Percentiles rank a stretch among this genome's conserved stretches.
These are phyloP conservation scores for Pseudocercospora eumusae DNA, from an alignment of 2,329 filamentous ascomycete genomes.

Conservation along the genomic window DNA sequence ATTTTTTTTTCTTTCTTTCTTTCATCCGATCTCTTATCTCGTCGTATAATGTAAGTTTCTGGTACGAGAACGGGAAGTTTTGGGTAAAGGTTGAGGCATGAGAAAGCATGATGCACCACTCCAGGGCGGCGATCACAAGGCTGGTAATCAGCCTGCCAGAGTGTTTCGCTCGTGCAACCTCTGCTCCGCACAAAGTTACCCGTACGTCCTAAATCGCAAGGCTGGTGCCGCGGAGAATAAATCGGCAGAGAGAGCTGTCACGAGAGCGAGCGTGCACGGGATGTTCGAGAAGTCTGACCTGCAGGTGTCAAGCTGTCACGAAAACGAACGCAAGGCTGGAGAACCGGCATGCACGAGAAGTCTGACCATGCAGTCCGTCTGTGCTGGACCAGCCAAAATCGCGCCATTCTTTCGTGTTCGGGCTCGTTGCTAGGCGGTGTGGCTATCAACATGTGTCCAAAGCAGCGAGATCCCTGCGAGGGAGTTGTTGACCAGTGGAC, in stretches of 20 bases:
- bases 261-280: background rate
- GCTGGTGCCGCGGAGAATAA: background rate
- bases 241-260: too few species aligned
- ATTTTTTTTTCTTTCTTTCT: too few species aligned
- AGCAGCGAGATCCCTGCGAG: slow-evolving; percentile 9
- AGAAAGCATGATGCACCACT: too few species aligned
- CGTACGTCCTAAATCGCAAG: too few species aligned
- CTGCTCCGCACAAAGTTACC: too few species aligned
- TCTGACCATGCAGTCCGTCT: background rate
- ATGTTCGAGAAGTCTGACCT: background rate
- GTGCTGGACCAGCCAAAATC: background rate
- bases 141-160: too few species aligned
- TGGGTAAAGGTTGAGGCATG: too few species aligned
- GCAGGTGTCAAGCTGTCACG: background rate
- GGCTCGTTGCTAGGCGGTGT: background rate
- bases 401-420: slow-evolving; percentile 3
- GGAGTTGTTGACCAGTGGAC: background rate
- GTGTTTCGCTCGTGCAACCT: too few species aligned
- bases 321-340: background rate
- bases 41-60: too few species aligned
- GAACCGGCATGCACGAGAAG: background rate
- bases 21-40: too few species aligned
- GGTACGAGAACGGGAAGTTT: too few species aligned
- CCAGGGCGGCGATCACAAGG: background rate
- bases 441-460: background rate